Conservation (phyloP, 306 rosid species). For the Begonia loranthoides region DNA sequence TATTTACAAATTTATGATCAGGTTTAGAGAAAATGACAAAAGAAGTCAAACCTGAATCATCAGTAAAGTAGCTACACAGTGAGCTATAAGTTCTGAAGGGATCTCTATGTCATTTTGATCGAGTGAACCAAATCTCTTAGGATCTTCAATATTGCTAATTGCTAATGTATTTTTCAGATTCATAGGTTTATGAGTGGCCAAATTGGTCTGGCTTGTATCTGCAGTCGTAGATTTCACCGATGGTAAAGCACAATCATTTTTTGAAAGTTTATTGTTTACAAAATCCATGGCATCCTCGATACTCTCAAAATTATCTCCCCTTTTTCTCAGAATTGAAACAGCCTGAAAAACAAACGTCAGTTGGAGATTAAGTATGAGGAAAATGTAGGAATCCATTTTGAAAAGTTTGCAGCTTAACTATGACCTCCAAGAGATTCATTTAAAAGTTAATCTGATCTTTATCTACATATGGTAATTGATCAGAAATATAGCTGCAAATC, state of each 20-base stretch:
- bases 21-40: too few relatives aligned
- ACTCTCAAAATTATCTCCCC: slow-evolving; percentile 34
- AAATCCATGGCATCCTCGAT: slow-evolving; percentile 67
- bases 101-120: slow-evolving; percentile 48
- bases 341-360: slow-evolving; percentile 47
- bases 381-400: too few relatives aligned
- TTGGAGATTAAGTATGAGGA: slow-evolving; percentile 11
- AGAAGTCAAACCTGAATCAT: slow-evolving; percentile 64
- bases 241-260: slow-evolving; percentile 39
- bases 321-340: slow-evolving; percentile 36
- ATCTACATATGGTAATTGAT: too few relatives aligned
- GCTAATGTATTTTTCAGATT: slow-evolving; percentile 15
- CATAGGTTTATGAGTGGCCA: slow-evolving; percentile 39
- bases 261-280: slow-evolving; percentile 48
- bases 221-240: slow-evolving; percentile 21
- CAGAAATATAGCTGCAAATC: too few relatives aligned
- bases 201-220: slow-evolving; percentile 28
- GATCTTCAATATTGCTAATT: slow-evolving; percentile 26
- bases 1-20: too few relatives aligned
- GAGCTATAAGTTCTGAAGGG: slow-evolving; percentile 74
- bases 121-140: slow-evolving; percentile 28
- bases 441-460: too few relatives aligned
- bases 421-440: too few relatives aligned
- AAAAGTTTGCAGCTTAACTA: too few relatives aligned
- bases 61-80: slow-evolving; percentile 76